phyloP scores from a whole-genome alignment of 805 yeast species.

The Candida ipomoeae region DNA sequence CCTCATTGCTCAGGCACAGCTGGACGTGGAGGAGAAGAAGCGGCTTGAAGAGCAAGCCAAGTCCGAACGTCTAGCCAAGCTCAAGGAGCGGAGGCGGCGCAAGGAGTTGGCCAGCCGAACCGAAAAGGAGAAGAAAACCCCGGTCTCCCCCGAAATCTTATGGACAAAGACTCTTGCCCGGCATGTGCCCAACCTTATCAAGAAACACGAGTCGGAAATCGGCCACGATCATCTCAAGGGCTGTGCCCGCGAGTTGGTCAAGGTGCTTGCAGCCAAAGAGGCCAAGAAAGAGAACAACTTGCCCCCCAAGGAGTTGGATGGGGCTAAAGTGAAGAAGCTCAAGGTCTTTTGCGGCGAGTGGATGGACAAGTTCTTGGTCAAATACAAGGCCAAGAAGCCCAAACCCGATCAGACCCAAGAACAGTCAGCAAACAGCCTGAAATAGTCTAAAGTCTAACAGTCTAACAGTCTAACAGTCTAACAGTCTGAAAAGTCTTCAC shows the following conservation, averaged over 20 bases:
- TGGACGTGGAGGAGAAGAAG: slow-evolving; percentile 29
- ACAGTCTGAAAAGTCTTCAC: no score
- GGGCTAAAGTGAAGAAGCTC: slow-evolving; percentile 66
- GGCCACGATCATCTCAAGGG: slow-evolving; percentile 71
- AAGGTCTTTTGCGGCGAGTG: slow-evolving; percentile 58
- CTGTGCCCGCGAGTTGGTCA: slow-evolving; percentile 76
- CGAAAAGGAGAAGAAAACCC: not conserved
- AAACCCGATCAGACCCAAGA: not conserved
- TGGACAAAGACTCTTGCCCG: slow-evolving; percentile 60
- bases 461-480: no score
- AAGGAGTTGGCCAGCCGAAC: slow-evolving; percentile 9
- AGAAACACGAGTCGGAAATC: slow-evolving; percentile 58
- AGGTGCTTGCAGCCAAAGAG: slow-evolving; percentile 66
- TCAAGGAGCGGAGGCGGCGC: slow-evolving; percentile 17
- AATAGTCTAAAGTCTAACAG: no score
- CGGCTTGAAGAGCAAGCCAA: slow-evolving; percentile 21
- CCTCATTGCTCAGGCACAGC: slow-evolving; percentile 31
- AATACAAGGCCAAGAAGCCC: slow-evolving; percentile 39
- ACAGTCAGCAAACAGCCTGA: no score
- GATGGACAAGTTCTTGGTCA: slow-evolving; percentile 61
- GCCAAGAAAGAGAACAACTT: slow-evolving; percentile 38
- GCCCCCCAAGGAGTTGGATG: slow-evolving; percentile 55
- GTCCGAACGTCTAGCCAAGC: slow-evolving; percentile 20
- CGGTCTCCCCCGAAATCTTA: slow-evolving; percentile 20
- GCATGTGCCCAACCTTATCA: slow-evolving; percentile 74